These are phyloP conservation scores for Phytophthora agathidicida DNA, from an alignment of 352 stramenopile genomes.

Conservation along the genomic window DNA sequence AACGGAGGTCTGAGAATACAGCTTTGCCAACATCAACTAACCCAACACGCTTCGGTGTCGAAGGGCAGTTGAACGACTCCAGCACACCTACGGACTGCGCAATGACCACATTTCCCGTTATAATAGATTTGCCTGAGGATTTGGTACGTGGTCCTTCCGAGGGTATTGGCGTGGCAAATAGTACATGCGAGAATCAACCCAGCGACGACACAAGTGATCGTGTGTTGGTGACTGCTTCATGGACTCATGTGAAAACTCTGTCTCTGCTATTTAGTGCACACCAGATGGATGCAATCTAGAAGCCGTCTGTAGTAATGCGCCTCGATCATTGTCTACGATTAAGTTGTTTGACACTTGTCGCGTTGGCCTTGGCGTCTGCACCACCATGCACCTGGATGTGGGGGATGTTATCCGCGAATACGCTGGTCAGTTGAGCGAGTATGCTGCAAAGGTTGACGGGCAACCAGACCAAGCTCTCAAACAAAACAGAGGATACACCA, in stretches of 20 bases:
- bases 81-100: no score
- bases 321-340: background rate
- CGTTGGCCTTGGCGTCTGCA: slow-evolving; percentile 1
- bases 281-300: background rate
- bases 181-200: no score
- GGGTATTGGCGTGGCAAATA: no score
- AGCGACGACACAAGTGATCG: no score
- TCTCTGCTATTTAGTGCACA: slow-evolving; percentile 3
- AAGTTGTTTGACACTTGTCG: slow-evolving; percentile 9
- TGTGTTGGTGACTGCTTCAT: slow-evolving; percentile 5
- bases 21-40: no score
- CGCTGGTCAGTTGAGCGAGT: background rate
- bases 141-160: no score
- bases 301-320: background rate
- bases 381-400: background rate
- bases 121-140: no score
- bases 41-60: no score
- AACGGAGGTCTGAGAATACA: no score
- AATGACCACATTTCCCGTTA: no score
- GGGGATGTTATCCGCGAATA: slow-evolving; percentile 17
- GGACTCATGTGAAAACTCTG: background rate
- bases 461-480: slow-evolving; percentile 3
- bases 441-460: background rate
- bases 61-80: no score
- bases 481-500: slow-evolving; percentile 9